Conservation (phyloP, 257 asterid genomes). For the Ocimum tenuiflorum region DNA sequence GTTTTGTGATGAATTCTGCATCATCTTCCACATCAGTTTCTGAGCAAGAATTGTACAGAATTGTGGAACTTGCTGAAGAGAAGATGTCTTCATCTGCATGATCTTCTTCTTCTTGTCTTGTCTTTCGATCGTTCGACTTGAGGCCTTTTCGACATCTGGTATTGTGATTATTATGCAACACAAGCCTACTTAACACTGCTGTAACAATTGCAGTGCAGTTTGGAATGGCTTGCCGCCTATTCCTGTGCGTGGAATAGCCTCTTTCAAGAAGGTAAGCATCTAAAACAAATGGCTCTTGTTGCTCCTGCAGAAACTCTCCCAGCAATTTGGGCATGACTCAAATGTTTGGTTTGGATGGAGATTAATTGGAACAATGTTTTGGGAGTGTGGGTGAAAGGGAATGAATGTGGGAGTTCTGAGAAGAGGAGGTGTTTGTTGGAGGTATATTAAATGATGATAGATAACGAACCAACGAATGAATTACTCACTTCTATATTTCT, state of each 20-base stretch:
- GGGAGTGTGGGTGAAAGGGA: too few relatives aligned
- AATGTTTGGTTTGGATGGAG: background rate
- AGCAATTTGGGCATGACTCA: slow-evolving; percentile 34
- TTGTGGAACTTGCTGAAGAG: slow-evolving; percentile 34
- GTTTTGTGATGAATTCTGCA: background rate
- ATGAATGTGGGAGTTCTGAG: too few relatives aligned
- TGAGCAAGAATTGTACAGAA: slow-evolving; percentile 35
- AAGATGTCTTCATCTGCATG: slow-evolving; percentile 26
- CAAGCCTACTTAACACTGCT: slow-evolving; percentile 29
- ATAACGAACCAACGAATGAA: too few relatives aligned
- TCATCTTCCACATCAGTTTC: slow-evolving; percentile 34
- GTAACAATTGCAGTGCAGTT: slow-evolving; percentile 40
- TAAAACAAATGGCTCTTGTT: slow-evolving; percentile 67
- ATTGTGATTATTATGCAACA: slow-evolving; percentile 3
- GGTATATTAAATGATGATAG: slow-evolving; percentile 25
- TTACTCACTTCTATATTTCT: too few relatives aligned
- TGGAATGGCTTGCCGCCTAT: slow-evolving; percentile 24
- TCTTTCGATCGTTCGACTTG: background rate
- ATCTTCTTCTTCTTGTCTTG: background rate
- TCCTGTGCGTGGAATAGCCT: slow-evolving; percentile 25
- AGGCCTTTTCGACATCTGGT: slow-evolving; percentile 26
- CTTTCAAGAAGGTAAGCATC: slow-evolving; percentile 51
- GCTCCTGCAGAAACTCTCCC: slow-evolving; percentile 55
- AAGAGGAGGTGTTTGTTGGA: slow-evolving; percentile 12
- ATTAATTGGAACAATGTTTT: too few relatives aligned